phyloP scores from a whole-genome alignment of 2,329 filamentous ascomycete species.

The Albifimbria verrucaria region DNA sequence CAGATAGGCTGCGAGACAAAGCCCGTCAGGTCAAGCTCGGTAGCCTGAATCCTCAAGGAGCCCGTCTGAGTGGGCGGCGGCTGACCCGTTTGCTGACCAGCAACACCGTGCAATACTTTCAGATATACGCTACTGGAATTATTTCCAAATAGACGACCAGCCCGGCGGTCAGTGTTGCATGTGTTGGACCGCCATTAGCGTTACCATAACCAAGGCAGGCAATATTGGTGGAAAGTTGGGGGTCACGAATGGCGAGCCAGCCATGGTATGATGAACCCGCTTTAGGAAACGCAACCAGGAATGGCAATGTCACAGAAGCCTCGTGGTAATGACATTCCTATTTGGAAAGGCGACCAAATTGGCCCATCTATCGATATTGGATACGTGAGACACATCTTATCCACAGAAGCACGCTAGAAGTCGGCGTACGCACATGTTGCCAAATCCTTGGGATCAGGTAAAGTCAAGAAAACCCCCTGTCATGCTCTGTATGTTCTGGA shows the following conservation, averaged over 20 bases:
- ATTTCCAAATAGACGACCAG: too few relatives aligned
- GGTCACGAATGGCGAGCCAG: background rate
- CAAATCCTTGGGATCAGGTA: too few relatives aligned
- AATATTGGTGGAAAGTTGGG: too few relatives aligned
- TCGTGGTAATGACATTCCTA: background rate
- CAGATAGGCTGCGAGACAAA: background rate
- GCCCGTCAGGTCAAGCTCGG: background rate
- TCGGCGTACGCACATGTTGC: too few relatives aligned
- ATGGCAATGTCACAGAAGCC: background rate
- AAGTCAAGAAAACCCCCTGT: background rate
- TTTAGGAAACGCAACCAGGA: background rate
- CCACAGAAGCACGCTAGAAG: background rate
- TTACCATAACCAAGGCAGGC: too few relatives aligned
- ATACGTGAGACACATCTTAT: background rate
- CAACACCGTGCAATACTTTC: too few relatives aligned
- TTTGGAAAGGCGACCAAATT: background rate
- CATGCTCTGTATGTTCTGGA: background rate
- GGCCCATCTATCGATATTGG: background rate
- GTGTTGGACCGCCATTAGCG: too few relatives aligned
- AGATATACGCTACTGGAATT: too few relatives aligned
- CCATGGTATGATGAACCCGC: background rate
- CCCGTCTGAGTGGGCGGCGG: background rate
- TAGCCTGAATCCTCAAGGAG: background rate
- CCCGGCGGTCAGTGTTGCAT: too few relatives aligned
- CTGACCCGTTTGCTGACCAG: background rate